A percentile compares a stretch with the other conserved stretches of the same genome.
Conservation (phyloP, 768 basidiomycete species). For the Dentipellis sp. region DNA sequence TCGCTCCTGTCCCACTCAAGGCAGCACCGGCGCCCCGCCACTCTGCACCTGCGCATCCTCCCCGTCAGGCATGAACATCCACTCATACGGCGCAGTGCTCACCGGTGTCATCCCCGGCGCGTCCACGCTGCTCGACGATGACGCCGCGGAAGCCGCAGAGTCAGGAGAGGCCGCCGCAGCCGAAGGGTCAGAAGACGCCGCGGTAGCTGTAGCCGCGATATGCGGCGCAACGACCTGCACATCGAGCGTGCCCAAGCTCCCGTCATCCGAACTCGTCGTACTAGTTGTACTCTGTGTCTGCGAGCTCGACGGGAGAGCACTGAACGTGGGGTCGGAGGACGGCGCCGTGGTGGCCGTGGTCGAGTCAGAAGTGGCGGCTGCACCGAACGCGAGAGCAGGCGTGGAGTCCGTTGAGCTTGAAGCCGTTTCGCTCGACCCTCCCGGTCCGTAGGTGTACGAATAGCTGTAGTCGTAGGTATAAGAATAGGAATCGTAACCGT, state of each 20-base stretch:
- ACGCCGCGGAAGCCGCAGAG: conserved; percentile 5
- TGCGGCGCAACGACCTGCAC: background rate
- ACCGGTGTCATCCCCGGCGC: conserved; percentile 10
- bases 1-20: background rate
- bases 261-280: background rate
- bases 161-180: conserved; percentile 1
- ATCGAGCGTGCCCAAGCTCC: background rate
- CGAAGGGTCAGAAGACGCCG: conserved; percentile 4
- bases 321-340: background rate
- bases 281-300: no score
- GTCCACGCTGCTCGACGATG: background rate
- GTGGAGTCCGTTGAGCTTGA: background rate
- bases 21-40: background rate
- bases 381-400: background rate
- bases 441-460: background rate
- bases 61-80: conserved; percentile 12
- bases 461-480: background rate
- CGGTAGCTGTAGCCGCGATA: background rate
- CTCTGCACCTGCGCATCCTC: background rate
- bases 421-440: background rate
- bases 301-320: background rate
- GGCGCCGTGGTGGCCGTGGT: background rate
- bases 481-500: background rate
- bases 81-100: conserved; percentile 13
- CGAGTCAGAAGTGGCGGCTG: background rate